A percentile compares a stretch with the other conserved stretches of the same genome.
Evolutionary conservation across 2,329 filamentous ascomycete genomes (phyloP).

Genomic region (Penicillium digitatum): DNA sequence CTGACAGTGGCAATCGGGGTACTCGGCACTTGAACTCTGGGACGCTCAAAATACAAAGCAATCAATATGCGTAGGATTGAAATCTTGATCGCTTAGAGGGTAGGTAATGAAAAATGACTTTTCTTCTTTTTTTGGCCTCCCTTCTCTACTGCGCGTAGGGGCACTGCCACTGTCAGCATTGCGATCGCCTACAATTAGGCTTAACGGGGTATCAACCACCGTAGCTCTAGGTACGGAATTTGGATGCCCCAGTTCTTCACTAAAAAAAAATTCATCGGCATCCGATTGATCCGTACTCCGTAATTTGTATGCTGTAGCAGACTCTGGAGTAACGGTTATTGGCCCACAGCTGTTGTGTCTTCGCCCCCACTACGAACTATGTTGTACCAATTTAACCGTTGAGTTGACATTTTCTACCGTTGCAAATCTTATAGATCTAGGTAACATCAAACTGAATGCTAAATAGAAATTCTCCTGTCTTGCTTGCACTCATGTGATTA

Average conservation of each 20-base stretch:
- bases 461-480: not conserved
- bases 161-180: constrained; percentile 3
- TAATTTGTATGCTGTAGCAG: not conserved
- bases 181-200: not conserved
- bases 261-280: not conserved
- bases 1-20: constrained; percentile 19
- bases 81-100: not conserved
- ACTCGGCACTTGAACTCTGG: constrained; percentile 5
- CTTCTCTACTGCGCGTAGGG: not conserved
- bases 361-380: not conserved
- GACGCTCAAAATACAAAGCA: not conserved
- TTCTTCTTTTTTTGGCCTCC: not conserved
- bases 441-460: not conserved
- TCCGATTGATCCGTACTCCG: constrained; percentile 1
- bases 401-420: not conserved
- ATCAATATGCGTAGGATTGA: not conserved
- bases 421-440: too few species aligned
- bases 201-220: not conserved
- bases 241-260: constrained; percentile 1
- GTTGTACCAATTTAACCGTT: constrained; percentile 1
- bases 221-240: not conserved
- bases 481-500: not conserved
- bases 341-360: constrained; percentile 2
- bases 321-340: constrained; percentile 6
- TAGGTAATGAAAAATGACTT: not conserved